phyloP scores from a whole-genome alignment of 805 yeast genomes.

The Teunomyces funiuensis region DNA sequence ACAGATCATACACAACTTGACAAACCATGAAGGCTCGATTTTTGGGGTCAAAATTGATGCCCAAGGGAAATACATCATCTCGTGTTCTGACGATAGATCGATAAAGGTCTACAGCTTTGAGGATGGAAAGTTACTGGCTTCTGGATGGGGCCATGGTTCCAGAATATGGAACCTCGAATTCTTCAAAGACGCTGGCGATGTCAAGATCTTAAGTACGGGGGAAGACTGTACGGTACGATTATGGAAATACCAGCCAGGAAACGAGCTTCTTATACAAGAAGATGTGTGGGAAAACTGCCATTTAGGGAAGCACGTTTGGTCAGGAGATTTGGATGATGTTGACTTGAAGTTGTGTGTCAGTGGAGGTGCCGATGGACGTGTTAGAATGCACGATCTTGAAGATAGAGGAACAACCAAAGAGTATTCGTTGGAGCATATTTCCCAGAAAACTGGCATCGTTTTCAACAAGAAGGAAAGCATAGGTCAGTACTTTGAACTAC shows the following conservation, averaged over 20 bases:
- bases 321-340: constrained; percentile 54
- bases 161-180: constrained; percentile 66
- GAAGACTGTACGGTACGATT: constrained; percentile 81
- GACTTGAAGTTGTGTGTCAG: constrained; percentile 59
- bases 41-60: constrained; percentile 71
- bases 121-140: constrained; percentile 59
- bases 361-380: constrained; percentile 92
- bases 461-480: constrained; percentile 53
- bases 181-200: constrained; percentile 13
- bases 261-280: constrained; percentile 35
- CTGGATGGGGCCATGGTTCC: constrained; percentile 97
- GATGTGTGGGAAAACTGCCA: constrained; percentile 64
- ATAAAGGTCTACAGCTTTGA: constrained; percentile 69
- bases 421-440: constrained; percentile 36
- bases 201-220: constrained; percentile 65
- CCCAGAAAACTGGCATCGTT: constrained; percentile 18
- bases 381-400: constrained; percentile 59
- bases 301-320: constrained; percentile 87
- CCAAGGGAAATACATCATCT: constrained; percentile 55
- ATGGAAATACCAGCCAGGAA: constrained; percentile 54
- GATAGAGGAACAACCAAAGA: constrained; percentile 10
- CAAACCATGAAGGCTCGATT: constrained; percentile 88
- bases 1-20: constrained; percentile 51
- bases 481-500: constrained; percentile 56
- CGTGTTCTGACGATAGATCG: constrained; percentile 94